Base-by-base conservation (phyloP, 345 rosid genomes). In the Sonneratia alba region DNA sequence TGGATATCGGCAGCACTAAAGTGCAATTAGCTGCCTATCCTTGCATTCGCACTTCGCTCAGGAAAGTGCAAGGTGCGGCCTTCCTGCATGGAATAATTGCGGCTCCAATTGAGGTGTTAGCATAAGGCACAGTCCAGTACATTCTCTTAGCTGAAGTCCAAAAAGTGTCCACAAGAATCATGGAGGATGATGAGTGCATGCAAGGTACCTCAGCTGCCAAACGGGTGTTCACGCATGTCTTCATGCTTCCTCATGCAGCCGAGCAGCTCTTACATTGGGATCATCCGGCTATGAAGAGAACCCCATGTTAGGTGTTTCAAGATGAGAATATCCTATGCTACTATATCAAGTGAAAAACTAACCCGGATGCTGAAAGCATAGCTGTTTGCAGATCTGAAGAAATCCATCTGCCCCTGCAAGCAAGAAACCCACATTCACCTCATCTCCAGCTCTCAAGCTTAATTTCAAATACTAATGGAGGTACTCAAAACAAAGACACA, bases 231-330 rank as follows among this genome's bases (percentile, higher is more conserved):
- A 91, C 3, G 82, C 77, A 74, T 91, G 95, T 78, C 97, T 86
- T 38, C 96, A 81, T 27, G 89, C 82, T 74, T 89, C 89, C 48
- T 91, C 93, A 66, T 88, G 97, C 76, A 89, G 75, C 81, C 81
- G 88, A 1, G 93, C 75, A 1, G 89, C 74, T 85, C 97, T 84
- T 75, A 89, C 91, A 67, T 83, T 91, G 42, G 91, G 81, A 74
- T 91, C 93, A 66, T 91, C 97, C 96, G 85, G 87, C 77, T 45
- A 68, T 24, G 70, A 70, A 53, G 55, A 18, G 73, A 56, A 63
- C 21, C 27, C 51, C 14, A 19, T 37, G 51, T 22, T 67, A 38
- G 32, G 13, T 13, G 53, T 48, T 42, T 11, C 48, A 34, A 66
- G 43, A 67, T 53, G 37, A 36, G 57, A 69, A 15, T 6, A 34